phyloP scores from a whole-genome alignment of 441 rosid genomes.

The Syzygium syzygioides region DNA sequence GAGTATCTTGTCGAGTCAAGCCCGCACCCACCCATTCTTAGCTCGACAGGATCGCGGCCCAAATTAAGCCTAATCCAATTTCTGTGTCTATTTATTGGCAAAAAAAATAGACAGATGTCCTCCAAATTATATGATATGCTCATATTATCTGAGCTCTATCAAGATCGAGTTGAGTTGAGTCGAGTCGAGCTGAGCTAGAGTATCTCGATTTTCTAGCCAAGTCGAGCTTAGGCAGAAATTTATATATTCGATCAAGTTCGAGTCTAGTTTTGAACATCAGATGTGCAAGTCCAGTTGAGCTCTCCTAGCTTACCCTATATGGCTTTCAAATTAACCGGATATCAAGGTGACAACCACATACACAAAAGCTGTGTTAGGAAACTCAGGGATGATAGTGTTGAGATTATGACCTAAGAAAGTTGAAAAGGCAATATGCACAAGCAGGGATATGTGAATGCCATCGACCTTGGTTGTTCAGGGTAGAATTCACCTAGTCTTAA shows the following conservation, averaged over 20 bases:
- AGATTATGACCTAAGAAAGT: background rate
- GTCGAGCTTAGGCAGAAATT: background rate
- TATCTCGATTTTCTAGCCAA: background rate
- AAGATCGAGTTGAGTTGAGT: background rate
- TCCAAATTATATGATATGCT: background rate
- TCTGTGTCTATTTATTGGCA: background rate
- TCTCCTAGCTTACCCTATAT: background rate
- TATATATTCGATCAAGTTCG: background rate
- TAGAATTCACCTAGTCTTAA: background rate
- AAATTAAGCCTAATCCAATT: background rate
- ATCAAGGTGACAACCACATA: background rate
- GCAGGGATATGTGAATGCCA: background rate
- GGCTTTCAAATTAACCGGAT: background rate
- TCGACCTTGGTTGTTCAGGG: background rate
- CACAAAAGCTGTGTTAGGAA: background rate
- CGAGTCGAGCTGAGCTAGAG: background rate
- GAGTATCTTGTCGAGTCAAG: too few species aligned
- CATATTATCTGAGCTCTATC: background rate
- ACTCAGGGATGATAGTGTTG: background rate
- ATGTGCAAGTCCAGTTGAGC: background rate
- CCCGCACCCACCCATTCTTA: background rate
- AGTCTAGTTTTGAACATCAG: background rate
- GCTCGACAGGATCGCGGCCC: background rate
- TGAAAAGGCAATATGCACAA: background rate
- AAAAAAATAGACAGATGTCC: background rate